Evolutionary conservation across 2,329 filamentous ascomycete genomes (phyloP), one percentile per base, ranked within the genome.

Genomic region (Aspergillus nomiae): DNA sequence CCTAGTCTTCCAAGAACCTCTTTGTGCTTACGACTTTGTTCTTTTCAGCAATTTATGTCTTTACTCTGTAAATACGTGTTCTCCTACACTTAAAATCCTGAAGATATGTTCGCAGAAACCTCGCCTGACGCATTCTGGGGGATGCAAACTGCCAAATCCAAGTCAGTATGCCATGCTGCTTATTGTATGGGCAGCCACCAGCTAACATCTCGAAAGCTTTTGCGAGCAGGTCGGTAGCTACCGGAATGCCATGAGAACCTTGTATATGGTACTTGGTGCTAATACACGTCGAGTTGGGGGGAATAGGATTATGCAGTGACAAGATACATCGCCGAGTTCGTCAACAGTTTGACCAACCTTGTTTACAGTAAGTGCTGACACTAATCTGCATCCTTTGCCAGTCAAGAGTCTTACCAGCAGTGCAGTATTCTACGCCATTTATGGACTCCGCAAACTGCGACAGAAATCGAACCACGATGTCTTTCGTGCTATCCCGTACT

Each of bases 321-420:
- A 1, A 64, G 65, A 46, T 73, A 69, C 50, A 62, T 72, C 30
- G 71, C 67, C 24, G 72, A 74, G 53, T 70, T 74, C 26, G 64
- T 73, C 61, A 74, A 74, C 59, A 73, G 64, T n/a, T 63, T 74
- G 32, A 70, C 70, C 6, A 74, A 74, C 51, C 45, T 74, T 1
- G 63, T 65, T 57, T 74, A 74, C 51, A 53, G 65, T 67, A 65
- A 55, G 61, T 14, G 2, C 14, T 6, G 24, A 21, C 24, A 10
- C 16, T 16, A 24, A 56, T 16, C 8, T n/a, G 24, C 12, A 43
- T 16, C 43, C 24, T 16, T 34, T 21, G 9, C 1, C 24, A 36
- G 8, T 5, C 19, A 24, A 6, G n/a, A 21, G 28, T 24, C 26
- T 41, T 5, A 56, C 32, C 30, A 45, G 19, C 1, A 43, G 28